Evolutionary conservation across 2,329 filamentous ascomycete species (phyloP).

Genomic region (Ceratocystis harringtonii): DNA sequence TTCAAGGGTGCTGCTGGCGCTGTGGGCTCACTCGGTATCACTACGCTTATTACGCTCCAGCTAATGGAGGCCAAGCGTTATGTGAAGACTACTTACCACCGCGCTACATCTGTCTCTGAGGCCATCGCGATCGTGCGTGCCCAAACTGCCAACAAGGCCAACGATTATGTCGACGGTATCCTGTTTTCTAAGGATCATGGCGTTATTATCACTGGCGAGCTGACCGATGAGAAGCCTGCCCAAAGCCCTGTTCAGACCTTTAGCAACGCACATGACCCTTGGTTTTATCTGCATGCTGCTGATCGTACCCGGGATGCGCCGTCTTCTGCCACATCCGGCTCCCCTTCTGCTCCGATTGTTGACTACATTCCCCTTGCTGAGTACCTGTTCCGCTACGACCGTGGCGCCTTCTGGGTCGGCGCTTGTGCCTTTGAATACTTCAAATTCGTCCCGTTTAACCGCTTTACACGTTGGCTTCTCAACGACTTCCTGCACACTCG

Average conservation of each 20-base stretch:
- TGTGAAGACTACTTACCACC: conserved; percentile 48
- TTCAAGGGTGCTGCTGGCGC: conserved; percentile 52
- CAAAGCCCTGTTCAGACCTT: conserved; percentile 36
- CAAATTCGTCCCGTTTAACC: conserved; percentile 46
- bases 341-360: conserved; percentile 20
- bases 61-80: conserved; percentile 45
- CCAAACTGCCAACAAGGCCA: conserved; percentile 30
- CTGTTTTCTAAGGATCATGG: conserved; percentile 46
- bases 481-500: conserved; percentile 61
- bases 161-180: conserved; percentile 63
- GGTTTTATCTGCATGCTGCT: conserved; percentile 61
- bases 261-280: conserved; percentile 48
- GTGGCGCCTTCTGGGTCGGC: conserved; percentile 62
- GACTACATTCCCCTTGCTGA: conserved; percentile 54
- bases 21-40: conserved; percentile 52
- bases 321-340: conserved; percentile 14
- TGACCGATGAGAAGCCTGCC: conserved; percentile 39
- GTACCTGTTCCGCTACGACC: conserved; percentile 64
- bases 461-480: conserved; percentile 50
- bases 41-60: conserved; percentile 50
- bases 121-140: conserved; percentile 35
- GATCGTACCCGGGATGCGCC: conserved; percentile 26
- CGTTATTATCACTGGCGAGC: conserved; percentile 49
- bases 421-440: conserved; percentile 53
- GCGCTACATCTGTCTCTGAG: conserved; percentile 34